Conservation (phyloP, 371 early-diverging fungal species). For the Mucor racemosus region DNA sequence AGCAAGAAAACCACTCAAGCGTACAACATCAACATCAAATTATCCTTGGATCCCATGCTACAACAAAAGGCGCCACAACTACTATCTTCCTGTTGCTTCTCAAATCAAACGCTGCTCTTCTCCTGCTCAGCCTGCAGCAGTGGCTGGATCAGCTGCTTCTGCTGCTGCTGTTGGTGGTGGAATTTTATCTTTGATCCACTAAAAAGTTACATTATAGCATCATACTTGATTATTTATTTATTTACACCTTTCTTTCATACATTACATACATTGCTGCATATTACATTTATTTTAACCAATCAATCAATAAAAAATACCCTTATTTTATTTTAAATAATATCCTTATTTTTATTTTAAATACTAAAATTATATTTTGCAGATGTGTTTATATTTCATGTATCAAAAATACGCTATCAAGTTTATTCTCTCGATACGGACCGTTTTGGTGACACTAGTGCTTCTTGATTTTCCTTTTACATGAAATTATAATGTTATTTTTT, state of each 20-base stretch:
- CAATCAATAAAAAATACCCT: background rate
- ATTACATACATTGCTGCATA: background rate
- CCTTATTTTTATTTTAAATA: no score
- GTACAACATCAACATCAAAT: background rate
- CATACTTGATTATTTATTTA: constrained; percentile 2
- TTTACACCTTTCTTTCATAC: background rate
- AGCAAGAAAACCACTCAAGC: background rate
- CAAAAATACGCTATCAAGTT: no score
- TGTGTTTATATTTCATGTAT: no score
- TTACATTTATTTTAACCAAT: constrained; percentile 6
- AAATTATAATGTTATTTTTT: no score
- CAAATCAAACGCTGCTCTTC: constrained; percentile 8
- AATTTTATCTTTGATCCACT: constrained; percentile 2
- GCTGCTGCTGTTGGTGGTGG: no score
- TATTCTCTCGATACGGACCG: background rate
- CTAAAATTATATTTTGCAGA: no score
- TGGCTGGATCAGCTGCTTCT: constrained; percentile 6
- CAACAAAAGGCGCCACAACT: constrained; percentile 19
- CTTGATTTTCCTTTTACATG: background rate
- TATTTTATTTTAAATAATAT: background rate
- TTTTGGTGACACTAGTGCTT: background rate
- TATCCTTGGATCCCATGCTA: constrained; percentile 26
- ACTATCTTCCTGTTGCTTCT: constrained; percentile 1
- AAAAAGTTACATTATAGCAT: background rate
- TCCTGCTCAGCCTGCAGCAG: constrained; percentile 5